Percentiles rank a stretch among this genome's conserved stretches.
Conservation (phyloP, 2,329 filamentous ascomycete species). For the Pyrenochaeta sp. region DNA sequence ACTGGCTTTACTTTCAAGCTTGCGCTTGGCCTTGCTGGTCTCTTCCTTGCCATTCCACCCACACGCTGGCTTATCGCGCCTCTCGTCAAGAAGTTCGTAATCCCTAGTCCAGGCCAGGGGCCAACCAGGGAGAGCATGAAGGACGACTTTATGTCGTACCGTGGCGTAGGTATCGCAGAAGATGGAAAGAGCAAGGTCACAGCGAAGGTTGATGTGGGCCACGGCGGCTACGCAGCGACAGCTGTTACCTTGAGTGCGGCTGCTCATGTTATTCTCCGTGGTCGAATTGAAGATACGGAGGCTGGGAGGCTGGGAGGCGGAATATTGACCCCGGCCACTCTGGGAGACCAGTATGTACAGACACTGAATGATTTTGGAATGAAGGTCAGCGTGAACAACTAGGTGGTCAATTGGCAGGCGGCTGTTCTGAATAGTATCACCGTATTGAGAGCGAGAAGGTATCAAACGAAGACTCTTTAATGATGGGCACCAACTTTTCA, state of each 20-base stretch:
- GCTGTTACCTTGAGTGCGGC: slow-evolving; percentile 70
- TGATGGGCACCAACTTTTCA: too few relatives aligned
- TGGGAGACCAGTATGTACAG: slow-evolving; percentile 74
- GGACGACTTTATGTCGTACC: slow-evolving; percentile 70
- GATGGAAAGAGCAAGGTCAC: slow-evolving; percentile 61
- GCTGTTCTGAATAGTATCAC: too few relatives aligned
- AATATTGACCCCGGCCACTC: slow-evolving; percentile 74
- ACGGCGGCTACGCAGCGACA: slow-evolving; percentile 74
- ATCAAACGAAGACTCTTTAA: too few relatives aligned
- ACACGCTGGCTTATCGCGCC: slow-evolving; percentile 55
- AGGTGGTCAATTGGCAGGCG: background rate
- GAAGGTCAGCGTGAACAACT: slow-evolving; percentile 55
- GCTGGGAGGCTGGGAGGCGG: slow-evolving; percentile 68
- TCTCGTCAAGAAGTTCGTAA: slow-evolving; percentile 38
- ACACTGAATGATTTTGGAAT: slow-evolving; percentile 69
- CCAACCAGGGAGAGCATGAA: slow-evolving; percentile 60
- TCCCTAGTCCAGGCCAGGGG: slow-evolving; percentile 40
- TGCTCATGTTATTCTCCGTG: slow-evolving; percentile 71
- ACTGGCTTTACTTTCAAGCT: slow-evolving; percentile 60
- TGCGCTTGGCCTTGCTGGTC: slow-evolving; percentile 54
- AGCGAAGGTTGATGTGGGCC: slow-evolving; percentile 64
- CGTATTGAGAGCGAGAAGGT: too few relatives aligned
- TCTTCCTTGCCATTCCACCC: slow-evolving; percentile 61
- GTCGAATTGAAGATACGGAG: slow-evolving; percentile 58
- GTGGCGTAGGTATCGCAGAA: slow-evolving; percentile 68